Percentiles rank a stretch among this genome's conserved stretches.
These are phyloP conservation scores for Quercus dentata DNA, from an alignment of 306 rosid genomes.

Conservation along the genomic window DNA sequence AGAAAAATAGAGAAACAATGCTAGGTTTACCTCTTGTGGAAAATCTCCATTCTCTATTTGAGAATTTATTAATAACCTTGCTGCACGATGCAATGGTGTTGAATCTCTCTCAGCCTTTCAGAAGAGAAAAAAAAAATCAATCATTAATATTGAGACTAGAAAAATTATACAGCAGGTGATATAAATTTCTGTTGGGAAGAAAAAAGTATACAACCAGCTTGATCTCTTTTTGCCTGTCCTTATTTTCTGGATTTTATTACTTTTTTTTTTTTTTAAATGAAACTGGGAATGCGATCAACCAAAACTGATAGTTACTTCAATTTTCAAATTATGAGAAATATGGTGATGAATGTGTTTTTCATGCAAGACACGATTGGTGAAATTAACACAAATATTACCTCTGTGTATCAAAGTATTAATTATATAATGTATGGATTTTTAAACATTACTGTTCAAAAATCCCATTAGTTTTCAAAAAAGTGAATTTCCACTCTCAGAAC, in stretches of 20 bases:
- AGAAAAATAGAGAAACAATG: too few species aligned
- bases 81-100: slow-evolving; percentile 70
- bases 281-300: neutral
- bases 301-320: neutral
- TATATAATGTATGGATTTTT: too few species aligned
- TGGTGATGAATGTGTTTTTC: too few species aligned
- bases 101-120: slow-evolving; percentile 72
- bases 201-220: neutral
- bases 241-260: too few species aligned
- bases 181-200: neutral
- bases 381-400: too few species aligned
- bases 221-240: neutral
- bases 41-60: slow-evolving; percentile 84
- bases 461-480: too few species aligned
- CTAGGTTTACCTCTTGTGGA: neutral
- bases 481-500: too few species aligned
- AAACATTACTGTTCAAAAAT: too few species aligned
- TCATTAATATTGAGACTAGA: neutral
- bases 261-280: neutral
- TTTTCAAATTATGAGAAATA: too few species aligned
- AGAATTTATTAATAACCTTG: slow-evolving; percentile 59
- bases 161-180: neutral
- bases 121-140: neutral
- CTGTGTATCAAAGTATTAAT: too few species aligned
- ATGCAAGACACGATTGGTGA: too few species aligned